Evolutionary conservation across 805 yeast genomes (phyloP).

Genomic region (Ogataea methanolica): DNA sequence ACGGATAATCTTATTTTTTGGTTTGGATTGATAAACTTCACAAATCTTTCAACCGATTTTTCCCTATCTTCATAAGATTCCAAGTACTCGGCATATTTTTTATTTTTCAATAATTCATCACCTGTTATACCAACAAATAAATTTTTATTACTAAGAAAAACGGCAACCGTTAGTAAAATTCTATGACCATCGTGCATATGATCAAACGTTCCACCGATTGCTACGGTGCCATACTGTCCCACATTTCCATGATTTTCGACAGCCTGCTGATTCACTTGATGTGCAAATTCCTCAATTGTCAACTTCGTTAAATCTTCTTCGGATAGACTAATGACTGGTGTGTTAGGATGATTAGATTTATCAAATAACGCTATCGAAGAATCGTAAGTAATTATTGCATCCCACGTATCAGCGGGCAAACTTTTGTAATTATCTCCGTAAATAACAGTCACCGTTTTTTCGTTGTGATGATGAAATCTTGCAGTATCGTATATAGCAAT

Average conservation of each 20-base stretch:
- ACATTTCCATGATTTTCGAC: neutral
- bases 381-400: neutral
- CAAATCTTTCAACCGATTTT: conserved; percentile 41
- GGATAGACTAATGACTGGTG: neutral
- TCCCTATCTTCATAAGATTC: conserved; percentile 55
- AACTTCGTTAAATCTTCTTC: neutral
- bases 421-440: conserved; percentile 8
- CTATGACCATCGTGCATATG: conserved; percentile 96
- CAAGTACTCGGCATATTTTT: conserved; percentile 63
- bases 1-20: conserved; percentile 49
- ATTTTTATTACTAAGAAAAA: conserved; percentile 48
- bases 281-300: neutral
- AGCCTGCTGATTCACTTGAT: neutral
- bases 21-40: conserved; percentile 42
- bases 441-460: conserved; percentile 4
- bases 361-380: neutral
- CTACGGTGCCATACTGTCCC: conserved; percentile 27
- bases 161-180: conserved; percentile 69
- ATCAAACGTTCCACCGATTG: conserved; percentile 97
- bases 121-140: conserved; percentile 86
- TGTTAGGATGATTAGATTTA: neutral
- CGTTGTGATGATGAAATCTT: conserved; percentile 7
- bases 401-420: neutral
- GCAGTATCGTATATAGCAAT: conserved; percentile 15
- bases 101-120: conserved; percentile 62